Evolutionary conservation across 805 yeast genomes (phyloP).

Genomic region (Candida chilensis): DNA sequence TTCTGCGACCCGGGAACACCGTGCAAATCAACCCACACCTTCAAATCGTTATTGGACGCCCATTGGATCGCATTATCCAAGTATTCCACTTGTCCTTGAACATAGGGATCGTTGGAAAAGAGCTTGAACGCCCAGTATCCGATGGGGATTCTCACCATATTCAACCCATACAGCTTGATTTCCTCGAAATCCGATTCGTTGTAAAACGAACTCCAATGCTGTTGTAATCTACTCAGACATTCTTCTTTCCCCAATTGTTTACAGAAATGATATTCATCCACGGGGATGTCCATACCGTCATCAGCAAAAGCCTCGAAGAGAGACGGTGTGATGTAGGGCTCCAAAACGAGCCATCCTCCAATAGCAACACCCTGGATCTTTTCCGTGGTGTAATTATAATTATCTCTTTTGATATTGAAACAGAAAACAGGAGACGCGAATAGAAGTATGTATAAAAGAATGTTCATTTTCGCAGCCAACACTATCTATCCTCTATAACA

Average conservation of each 20-base stretch:
- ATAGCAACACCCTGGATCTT: constrained; percentile 38
- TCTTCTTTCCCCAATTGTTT: constrained; percentile 35
- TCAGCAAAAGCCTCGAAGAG: constrained; percentile 32
- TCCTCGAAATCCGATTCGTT: constrained; percentile 47
- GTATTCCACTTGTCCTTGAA: constrained; percentile 56
- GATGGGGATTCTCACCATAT: constrained; percentile 67
- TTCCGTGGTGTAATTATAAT: constrained; percentile 12
- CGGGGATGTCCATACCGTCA: constrained; percentile 28
- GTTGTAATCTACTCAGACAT: constrained; percentile 29
- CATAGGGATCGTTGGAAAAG: constrained; percentile 47
- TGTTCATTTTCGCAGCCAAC: no score
- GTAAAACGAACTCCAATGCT: constrained; percentile 53
- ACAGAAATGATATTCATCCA: constrained; percentile 54
- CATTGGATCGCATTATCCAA: constrained; percentile 59
- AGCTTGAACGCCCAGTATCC: constrained; percentile 74
- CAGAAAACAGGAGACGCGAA: no score
- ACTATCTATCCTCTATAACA: no score
- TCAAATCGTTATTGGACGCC: constrained; percentile 50
- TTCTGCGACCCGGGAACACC: constrained; percentile 83
- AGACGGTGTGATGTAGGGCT: constrained; percentile 65
- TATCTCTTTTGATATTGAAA: no score
- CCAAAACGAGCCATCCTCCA: constrained; percentile 70
- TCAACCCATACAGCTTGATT: constrained; percentile 46
- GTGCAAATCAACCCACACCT: constrained; percentile 71
- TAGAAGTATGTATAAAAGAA: no score